Evolutionary conservation across 169 alveolate genomes (phyloP).

Genomic region (Hepatocystis sp.): DNA sequence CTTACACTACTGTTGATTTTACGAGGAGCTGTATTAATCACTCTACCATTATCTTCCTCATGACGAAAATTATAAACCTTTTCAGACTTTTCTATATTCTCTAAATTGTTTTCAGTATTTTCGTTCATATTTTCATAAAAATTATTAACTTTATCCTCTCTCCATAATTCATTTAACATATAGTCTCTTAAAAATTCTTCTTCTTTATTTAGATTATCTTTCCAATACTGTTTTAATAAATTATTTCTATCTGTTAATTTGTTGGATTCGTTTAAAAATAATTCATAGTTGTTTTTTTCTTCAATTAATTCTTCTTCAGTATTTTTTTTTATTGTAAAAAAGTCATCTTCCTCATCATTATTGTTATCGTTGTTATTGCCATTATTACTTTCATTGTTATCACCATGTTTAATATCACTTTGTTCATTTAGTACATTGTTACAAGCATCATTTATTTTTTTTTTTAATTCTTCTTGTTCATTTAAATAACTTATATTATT

Average conservation of each 20-base stretch:
- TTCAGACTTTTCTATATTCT: slow-evolving; percentile 83
- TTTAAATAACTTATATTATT: slow-evolving; percentile 64
- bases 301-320: slow-evolving; percentile 56
- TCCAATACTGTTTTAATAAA: slow-evolving; percentile 71
- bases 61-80: slow-evolving; percentile 80
- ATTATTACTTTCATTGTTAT: too few relatives aligned
- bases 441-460: slow-evolving; percentile 80
- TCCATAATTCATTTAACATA: slow-evolving; percentile 85
- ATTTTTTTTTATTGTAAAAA: slow-evolving; percentile 74
- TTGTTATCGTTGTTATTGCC: too few relatives aligned
- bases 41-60: slow-evolving; percentile 34
- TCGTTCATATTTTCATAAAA: slow-evolving; percentile 76
- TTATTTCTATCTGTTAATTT: slow-evolving; percentile 53
- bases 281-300: slow-evolving; percentile 47
- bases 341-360: slow-evolving; percentile 64
- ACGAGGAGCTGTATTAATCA: slow-evolving; percentile 46
- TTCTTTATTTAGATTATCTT: slow-evolving; percentile 79
- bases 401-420: too few relatives aligned
- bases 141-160: slow-evolving; percentile 81
- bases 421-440: slow-evolving; percentile 73
- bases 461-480: slow-evolving; percentile 82
- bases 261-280: slow-evolving; percentile 32
- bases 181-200: slow-evolving; percentile 86
- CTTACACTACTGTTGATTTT: slow-evolving; percentile 33
- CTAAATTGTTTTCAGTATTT: slow-evolving; percentile 81